These are phyloP conservation scores for Arthromyces matolae DNA, from an alignment of 768 basidiomycete species.

Conservation along the genomic window DNA sequence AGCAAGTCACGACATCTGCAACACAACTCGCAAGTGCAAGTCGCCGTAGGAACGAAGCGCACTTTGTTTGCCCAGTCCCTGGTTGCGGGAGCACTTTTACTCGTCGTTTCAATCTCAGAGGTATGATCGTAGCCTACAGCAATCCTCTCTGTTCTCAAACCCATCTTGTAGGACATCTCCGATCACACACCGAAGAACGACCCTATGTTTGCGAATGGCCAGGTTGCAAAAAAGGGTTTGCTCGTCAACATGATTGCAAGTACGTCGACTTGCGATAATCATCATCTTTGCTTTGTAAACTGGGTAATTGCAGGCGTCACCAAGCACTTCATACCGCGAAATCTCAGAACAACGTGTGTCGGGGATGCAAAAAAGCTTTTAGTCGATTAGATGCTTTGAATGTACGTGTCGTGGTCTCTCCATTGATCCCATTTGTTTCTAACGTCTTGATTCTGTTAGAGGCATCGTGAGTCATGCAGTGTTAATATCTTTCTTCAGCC, in stretches of 20 bases:
- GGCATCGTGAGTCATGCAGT: slow-evolving; percentile 61
- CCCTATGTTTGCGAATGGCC: slow-evolving; percentile 93
- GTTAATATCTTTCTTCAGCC: slow-evolving; percentile 11
- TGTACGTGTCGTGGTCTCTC: slow-evolving; percentile 59
- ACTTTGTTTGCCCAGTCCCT: slow-evolving; percentile 90
- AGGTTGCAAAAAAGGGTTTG: slow-evolving; percentile 93
- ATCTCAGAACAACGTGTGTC: slow-evolving; percentile 80
- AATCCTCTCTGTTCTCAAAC: slow-evolving; percentile 2
- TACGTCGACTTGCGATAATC: slow-evolving; percentile 36
- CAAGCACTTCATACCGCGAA: slow-evolving; percentile 86
- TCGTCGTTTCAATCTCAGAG: slow-evolving; percentile 83
- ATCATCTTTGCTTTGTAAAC: slow-evolving; percentile 3
- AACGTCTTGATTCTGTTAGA: slow-evolving; percentile 36
- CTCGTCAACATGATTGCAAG: slow-evolving; percentile 97
- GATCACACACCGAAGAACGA: slow-evolving; percentile 93
- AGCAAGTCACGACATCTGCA: slow-evolving; percentile 92
- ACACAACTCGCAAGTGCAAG: slow-evolving; percentile 91
- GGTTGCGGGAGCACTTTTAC: slow-evolving; percentile 98
- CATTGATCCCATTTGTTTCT: slow-evolving; percentile 15
- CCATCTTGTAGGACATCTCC: slow-evolving; percentile 65
- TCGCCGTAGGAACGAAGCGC: slow-evolving; percentile 84
- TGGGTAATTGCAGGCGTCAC: slow-evolving; percentile 57
- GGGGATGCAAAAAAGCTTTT: slow-evolving; percentile 92
- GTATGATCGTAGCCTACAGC: slow-evolving; percentile 32
- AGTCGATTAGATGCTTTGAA: slow-evolving; percentile 92